Percentiles rank a stretch among this genome's conserved stretches.
phyloP scores from a whole-genome alignment of 2,329 filamentous ascomycete genomes.

The Talaromyces sp. region DNA sequence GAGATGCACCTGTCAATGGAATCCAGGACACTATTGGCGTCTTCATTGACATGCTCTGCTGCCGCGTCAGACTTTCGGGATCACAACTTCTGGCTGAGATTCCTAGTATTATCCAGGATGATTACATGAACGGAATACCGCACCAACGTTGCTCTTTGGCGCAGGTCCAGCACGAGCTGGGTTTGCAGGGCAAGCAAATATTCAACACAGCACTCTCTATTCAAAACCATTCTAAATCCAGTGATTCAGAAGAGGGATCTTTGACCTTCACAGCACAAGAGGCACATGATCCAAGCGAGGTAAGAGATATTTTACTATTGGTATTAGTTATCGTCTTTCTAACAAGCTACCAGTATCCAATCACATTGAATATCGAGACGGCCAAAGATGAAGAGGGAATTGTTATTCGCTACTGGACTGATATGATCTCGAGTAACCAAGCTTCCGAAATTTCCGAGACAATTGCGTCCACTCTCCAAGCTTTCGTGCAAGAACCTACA shows the following conservation, averaged over 20 bases:
- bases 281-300: constrained; percentile 34
- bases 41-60: constrained; percentile 54
- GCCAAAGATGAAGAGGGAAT: constrained; percentile 30
- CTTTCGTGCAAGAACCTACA: constrained; percentile 26
- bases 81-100: constrained; percentile 33
- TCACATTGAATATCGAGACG: constrained; percentile 36
- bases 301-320: constrained; percentile 16
- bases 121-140: constrained; percentile 43
- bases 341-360: constrained; percentile 21
- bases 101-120: constrained; percentile 40
- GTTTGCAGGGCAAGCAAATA: constrained; percentile 27
- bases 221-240: constrained; percentile 27
- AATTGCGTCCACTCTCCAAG: constrained; percentile 27
- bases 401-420: constrained; percentile 35
- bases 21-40: constrained; percentile 44
- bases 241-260: constrained; percentile 18
- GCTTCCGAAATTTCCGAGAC: constrained; percentile 24
- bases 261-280: constrained; percentile 27
- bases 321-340: background rate
- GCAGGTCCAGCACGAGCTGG: constrained; percentile 41
- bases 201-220: constrained; percentile 41
- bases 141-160: constrained; percentile 49
- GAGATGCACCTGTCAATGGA: constrained; percentile 41
- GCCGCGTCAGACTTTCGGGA: constrained; percentile 36
- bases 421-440: constrained; percentile 31